Conservation (phyloP, 257 asterid species). For the Avicennia marina region DNA sequence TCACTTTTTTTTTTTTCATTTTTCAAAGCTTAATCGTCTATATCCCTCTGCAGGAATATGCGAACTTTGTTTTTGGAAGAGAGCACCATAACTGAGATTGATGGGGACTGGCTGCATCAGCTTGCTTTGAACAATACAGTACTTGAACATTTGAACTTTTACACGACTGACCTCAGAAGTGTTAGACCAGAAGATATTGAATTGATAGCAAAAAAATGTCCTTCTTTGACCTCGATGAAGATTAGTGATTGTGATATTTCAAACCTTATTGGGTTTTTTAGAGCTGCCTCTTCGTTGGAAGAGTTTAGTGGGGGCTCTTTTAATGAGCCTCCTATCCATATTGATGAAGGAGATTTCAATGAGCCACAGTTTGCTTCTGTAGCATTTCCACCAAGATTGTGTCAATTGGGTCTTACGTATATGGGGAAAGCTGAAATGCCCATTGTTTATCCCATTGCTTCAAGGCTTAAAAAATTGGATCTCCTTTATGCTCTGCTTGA, state of each 20-base stretch:
- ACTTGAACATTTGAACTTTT: slow-evolving; percentile 47
- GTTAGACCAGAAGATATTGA: slow-evolving; percentile 40
- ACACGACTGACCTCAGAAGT: slow-evolving; percentile 37
- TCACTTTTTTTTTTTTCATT: no score
- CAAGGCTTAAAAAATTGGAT: slow-evolving; percentile 42
- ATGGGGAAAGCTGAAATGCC: slow-evolving; percentile 47
- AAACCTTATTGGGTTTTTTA: slow-evolving; percentile 37
- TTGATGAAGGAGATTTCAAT: slow-evolving; percentile 26
- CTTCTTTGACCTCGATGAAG: slow-evolving; percentile 39
- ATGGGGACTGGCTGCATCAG: slow-evolving; percentile 59
- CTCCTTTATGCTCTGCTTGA: slow-evolving; percentile 48
- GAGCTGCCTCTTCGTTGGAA: slow-evolving; percentile 39
- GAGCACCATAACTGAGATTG: slow-evolving; percentile 38
- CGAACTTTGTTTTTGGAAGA: slow-evolving; percentile 44
- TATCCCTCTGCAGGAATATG: slow-evolving; percentile 30
- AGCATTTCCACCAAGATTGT: slow-evolving; percentile 33
- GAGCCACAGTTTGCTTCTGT: slow-evolving; percentile 27
- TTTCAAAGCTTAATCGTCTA: no score
- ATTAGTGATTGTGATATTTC: slow-evolving; percentile 51
- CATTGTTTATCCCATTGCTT: slow-evolving; percentile 43
- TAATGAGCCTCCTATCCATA: slow-evolving; percentile 28
- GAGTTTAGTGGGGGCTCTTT: slow-evolving; percentile 59
- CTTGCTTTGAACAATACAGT: slow-evolving; percentile 42
- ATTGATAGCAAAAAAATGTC: slow-evolving; percentile 43
- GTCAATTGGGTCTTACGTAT: slow-evolving; percentile 45